A percentile compares a stretch with the other conserved stretches of the same genome.
These are phyloP conservation scores for Tripterygium wilfordii DNA, from an alignment of 177 flowering plant genomes.

Conservation along the genomic window DNA sequence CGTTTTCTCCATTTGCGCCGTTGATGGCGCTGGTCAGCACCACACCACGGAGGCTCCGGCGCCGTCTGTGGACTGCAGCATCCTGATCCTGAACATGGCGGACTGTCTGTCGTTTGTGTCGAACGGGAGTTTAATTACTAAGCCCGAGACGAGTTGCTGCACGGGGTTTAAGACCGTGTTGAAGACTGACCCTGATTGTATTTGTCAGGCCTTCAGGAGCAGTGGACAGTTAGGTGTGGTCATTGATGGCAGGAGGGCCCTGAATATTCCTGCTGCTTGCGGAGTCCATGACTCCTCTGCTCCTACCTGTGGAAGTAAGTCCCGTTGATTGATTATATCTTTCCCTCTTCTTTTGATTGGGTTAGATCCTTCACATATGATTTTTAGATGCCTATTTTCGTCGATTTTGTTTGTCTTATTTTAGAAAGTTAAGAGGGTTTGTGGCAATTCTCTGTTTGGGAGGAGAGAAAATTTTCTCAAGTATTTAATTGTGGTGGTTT, in stretches of 20 bases:
- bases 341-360: not conserved
- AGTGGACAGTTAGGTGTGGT: slow-evolving; percentile 36
- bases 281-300: slow-evolving; percentile 29
- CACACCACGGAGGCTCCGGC: slow-evolving; percentile 17
- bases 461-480: too few species aligned
- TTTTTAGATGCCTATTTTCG: not conserved
- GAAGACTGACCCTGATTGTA: slow-evolving; percentile 25
- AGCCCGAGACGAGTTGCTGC: slow-evolving; percentile 36
- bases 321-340: too few species aligned
- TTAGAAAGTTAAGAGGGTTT: not conserved
- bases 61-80: slow-evolving; percentile 31
- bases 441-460: too few species aligned
- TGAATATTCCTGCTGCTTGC: slow-evolving; percentile 34
- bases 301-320: slow-evolving; percentile 27
- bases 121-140: slow-evolving; percentile 22
- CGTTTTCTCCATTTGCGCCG: slow-evolving; percentile 5
- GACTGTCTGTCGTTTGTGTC: slow-evolving; percentile 37
- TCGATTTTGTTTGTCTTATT: not conserved
- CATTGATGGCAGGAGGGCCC: slow-evolving; percentile 33
- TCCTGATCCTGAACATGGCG: slow-evolving; percentile 30
- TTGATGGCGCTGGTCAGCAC: slow-evolving; percentile 4
- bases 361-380: not conserved
- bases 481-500: not conserved
- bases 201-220: slow-evolving; percentile 40
- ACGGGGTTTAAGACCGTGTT: slow-evolving; percentile 37